Base-by-base conservation (phyloP, 2,329 filamentous ascomycete genomes). In the Malbranchea zuffiana region DNA sequence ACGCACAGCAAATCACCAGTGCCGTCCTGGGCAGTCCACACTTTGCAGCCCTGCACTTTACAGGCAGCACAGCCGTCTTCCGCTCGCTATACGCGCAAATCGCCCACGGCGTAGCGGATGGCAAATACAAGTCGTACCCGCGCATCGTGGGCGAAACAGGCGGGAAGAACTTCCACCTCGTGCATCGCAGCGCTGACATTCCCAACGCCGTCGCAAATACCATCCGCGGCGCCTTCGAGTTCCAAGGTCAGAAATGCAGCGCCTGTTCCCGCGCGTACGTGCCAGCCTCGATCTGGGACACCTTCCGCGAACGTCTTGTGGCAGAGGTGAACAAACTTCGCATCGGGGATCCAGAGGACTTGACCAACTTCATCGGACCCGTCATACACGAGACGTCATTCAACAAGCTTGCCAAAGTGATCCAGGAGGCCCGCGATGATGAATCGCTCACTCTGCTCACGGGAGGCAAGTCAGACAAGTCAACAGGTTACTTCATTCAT, bases 21-120 rank as follows among this genome's bases (percentile, higher is more conserved):
- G 71, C 73, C 23, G 81, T 83, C 6, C 72, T 95, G 29, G 69
- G 70, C 35, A 84, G 90, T 67, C 75, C 68, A 48, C 70, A 92
- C 42, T 90, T 96, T 51, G 80, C 87, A 6, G 81, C 83, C n/a
- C 75, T 96, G 15, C 86, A 95, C 68, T 96, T 87, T 69, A 96
- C 87, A 1, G 88, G 88, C 43, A 90, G 82, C 66, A 95, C 88
- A 0, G 76, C 78, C 33, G 83, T 96, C 19, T 95, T 96, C 77
- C 80, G 85, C 44, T 76, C 78, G 53, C 69, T 96, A 8, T 94
- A 92, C 58, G 84, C 84, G 12, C 75, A 84, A 58, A 94, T 95
- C 51, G 83, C 84, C 7, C 68, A 73, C 45, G 83, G 82, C 26
- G 79, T 92, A 13, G 82, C 82, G 4, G 77, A 86, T 53, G 84